Evolutionary conservation across 164 flowering plant genomes (phyloP).

Genomic region (Piper betle): DNA sequence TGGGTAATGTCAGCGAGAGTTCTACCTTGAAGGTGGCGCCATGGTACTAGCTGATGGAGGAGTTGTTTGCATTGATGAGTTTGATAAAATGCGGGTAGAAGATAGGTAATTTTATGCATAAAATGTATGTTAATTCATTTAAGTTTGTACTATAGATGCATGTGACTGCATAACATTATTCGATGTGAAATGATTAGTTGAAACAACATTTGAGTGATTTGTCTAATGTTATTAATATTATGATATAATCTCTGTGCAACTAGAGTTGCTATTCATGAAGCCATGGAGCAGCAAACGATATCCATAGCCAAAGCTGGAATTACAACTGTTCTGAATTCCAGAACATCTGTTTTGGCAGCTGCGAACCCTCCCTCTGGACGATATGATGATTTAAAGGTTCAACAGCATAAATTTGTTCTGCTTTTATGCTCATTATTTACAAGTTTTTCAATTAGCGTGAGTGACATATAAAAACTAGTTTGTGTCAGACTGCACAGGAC

Average conservation of each 20-base stretch:
- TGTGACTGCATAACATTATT: too few species aligned
- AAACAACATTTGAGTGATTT: too few species aligned
- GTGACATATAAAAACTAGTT: not conserved
- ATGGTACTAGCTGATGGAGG: conserved; percentile 99
- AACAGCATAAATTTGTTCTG: not conserved
- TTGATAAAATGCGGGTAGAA: conserved; percentile 97
- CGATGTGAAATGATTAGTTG: too few species aligned
- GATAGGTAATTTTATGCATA: conserved; percentile 44
- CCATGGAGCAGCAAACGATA: conserved; percentile 99
- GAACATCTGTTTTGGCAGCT: conserved; percentile 99
- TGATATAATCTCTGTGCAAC: not conserved
- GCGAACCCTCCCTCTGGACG: conserved; percentile 99
- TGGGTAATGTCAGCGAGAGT: conserved; percentile 60
- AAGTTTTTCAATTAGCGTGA: not conserved
- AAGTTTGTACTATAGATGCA: too few species aligned
- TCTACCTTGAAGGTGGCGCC: conserved; percentile 98
- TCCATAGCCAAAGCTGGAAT: conserved; percentile 99
- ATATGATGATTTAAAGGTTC: conserved; percentile 98
- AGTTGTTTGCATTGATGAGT: conserved; percentile 98
- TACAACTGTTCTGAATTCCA: conserved; percentile 97
- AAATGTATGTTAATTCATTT: too few species aligned
- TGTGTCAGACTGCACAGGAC: conserved; percentile 87
- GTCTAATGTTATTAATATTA: not conserved
- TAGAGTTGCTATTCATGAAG: conserved; percentile 99
- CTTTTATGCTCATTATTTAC: not conserved